A percentile compares a stretch with the other conserved stretches of the same genome.
Evolutionary conservation across 352 stramenopile species (phyloP).

Genomic region (Phytopythium boreale): DNA sequence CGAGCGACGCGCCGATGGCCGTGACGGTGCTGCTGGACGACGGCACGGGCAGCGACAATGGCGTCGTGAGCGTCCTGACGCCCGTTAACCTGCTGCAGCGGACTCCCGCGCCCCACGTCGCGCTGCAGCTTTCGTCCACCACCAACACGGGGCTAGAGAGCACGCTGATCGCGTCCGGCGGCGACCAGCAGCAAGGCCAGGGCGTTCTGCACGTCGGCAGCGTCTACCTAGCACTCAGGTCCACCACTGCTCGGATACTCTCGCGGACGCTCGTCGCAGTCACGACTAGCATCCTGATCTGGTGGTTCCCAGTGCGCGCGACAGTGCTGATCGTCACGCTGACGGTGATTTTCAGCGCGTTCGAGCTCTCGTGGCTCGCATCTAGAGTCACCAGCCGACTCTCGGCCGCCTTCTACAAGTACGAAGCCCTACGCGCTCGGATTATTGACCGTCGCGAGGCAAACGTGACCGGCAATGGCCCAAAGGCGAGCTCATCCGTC

Average conservation of each 20-base stretch:
- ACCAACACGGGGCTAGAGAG: not conserved
- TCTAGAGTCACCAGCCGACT: not conserved
- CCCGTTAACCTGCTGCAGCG: conserved; percentile 6
- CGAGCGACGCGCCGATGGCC: not conserved
- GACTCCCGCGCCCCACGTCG: not conserved
- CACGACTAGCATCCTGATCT: not conserved
- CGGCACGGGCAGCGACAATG: conserved; percentile 7
- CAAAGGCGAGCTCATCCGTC: not conserved
- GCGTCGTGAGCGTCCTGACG: conserved; percentile 8
- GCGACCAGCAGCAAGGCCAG: not conserved
- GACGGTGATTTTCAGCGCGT: not conserved
- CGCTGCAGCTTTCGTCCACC: conserved; percentile 2
- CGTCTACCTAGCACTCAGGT: conserved; percentile 1
- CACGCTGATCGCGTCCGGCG: not conserved
- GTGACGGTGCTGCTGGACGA: conserved; percentile 10
- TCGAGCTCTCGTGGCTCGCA: conserved; percentile 6
- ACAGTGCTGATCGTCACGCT: conserved; percentile 4
- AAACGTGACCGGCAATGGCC: not conserved
- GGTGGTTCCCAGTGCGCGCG: conserved; percentile 1
- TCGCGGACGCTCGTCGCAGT: not conserved
- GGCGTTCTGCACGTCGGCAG: conserved; percentile 1
- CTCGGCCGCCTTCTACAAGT: not conserved
- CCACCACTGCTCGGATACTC: not conserved
- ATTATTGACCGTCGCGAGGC: not conserved
- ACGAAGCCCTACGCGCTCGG: not conserved